Evolutionary conservation across 1,139 yeast genomes (phyloP).

Genomic region (Suhomyces terraborum): DNA sequence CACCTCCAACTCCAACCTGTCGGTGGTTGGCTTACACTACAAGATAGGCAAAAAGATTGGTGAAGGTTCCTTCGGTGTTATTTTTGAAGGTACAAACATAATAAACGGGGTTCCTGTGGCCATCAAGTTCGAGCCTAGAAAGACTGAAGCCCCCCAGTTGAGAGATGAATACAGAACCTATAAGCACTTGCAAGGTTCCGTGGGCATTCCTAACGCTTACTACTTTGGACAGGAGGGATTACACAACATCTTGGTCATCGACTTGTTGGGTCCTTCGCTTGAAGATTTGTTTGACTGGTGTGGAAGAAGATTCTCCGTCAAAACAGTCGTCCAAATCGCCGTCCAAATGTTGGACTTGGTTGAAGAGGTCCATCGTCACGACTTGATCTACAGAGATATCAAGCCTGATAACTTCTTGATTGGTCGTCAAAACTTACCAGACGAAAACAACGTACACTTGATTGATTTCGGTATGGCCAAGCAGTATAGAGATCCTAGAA

Average conservation of each 20-base stretch:
- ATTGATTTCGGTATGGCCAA: conserved; percentile 98
- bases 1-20: conserved; percentile 25
- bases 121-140: conserved; percentile 80
- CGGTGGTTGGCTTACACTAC: conserved; percentile 70
- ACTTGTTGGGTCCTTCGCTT: conserved; percentile 89
- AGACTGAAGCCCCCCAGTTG: conserved; percentile 96
- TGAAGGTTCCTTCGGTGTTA: conserved; percentile 97
- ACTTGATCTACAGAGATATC: conserved; percentile 89
- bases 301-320: conserved; percentile 82
- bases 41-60: conserved; percentile 97
- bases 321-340: conserved; percentile 89
- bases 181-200: conserved; percentile 74
- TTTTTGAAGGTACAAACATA: conserved; percentile 90
- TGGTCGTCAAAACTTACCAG: conserved; percentile 64
- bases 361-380: conserved; percentile 85
- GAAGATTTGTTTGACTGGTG: conserved; percentile 99
- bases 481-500: conserved; percentile 92
- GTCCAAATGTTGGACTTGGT: conserved; percentile 89
- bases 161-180: conserved; percentile 95
- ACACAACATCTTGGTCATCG: conserved; percentile 90
- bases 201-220: conserved; percentile 92
- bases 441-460: conserved; percentile 58
- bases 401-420: conserved; percentile 94
- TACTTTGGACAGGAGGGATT: conserved; percentile 98
- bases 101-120: conserved; percentile 78